Conservation (phyloP, 192 early-diverging fungal genomes). For the Chytriomyces confervae region DNA sequence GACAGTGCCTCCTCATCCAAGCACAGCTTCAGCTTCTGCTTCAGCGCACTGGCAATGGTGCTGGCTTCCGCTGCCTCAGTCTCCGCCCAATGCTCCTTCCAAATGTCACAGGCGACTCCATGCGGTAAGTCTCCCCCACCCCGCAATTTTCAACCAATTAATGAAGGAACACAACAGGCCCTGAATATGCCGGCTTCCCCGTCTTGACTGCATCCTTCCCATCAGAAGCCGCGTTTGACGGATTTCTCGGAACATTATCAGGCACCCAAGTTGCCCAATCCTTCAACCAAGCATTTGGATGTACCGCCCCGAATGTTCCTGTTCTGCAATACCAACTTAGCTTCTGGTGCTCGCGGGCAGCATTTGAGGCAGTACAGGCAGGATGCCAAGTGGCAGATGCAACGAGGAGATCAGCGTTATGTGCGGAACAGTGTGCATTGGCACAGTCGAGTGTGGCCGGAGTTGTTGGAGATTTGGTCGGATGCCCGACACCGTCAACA, state of each 20-base stretch:
- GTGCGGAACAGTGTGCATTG: neutral
- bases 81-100: slow-evolving; percentile 5
- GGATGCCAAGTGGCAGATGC: neutral
- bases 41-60: neutral
- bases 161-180: neutral
- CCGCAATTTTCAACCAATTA: neutral
- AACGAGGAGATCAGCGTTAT: neutral
- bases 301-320: neutral
- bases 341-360: slow-evolving; percentile 12
- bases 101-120: neutral
- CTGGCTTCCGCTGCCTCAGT: neutral
- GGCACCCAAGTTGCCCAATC: neutral
- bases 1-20: neutral
- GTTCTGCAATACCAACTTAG: slow-evolving; percentile 5
- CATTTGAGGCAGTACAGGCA: neutral
- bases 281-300: slow-evolving; percentile 4
- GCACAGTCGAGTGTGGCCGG: neutral
- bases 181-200: slow-evolving; percentile 13
- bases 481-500: neutral
- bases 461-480: neutral
- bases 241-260: neutral
- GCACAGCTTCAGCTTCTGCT: neutral
- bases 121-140: neutral
- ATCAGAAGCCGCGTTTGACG: neutral
- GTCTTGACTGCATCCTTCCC: slow-evolving; percentile 11